Evolutionary conservation across 2,329 filamentous ascomycete species (phyloP), one percentile per base, ranked within the genome.

Genomic region (Fulvia fulva): DNA sequence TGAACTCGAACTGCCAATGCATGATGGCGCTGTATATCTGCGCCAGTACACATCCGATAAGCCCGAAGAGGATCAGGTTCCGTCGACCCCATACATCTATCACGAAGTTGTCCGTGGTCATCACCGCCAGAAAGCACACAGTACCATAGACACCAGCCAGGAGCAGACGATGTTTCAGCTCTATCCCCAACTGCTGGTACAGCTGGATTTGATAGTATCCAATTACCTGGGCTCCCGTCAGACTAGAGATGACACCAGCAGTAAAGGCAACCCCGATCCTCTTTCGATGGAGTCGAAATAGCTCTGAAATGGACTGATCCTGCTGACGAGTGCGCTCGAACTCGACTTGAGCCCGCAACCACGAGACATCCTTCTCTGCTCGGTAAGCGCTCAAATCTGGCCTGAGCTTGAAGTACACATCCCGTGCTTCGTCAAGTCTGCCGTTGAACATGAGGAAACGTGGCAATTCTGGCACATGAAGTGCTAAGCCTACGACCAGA

Each of bases 11-110:
- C 46, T 76, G 67, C 43, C 74, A 74, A 67, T 84, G 81, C 80
- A 84, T 83, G 41, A 84, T 77, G 1, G 82, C 79, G 0, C 80
- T 75, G 63, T 84, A 84, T 53, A 84, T 82, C 64, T 83, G 80
- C 49, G 81, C 76, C 16, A 82, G n/a, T n/a, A 83, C 72, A 28
- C 83, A 76, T 1, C 79, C 77, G 3, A 68, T 63, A 5, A 84
- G 66, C 5, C 82, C 82, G 2, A 79, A 62, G 8, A 84, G 66
- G 9, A 85, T 75, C 80, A 84, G 83, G 34, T 81, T 82, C 60
- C 81, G 77, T 41, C 81, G 80, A 50, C 81, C 81, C 81, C 81
- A 84, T 66, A 79, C 79, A 64, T 83, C 81, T 2, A 79, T 78
- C 11, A 84, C 69, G 56, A 73, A 82, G 45, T 74, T 74, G 0